phyloP scores from a whole-genome alignment of 306 rosid genomes.

The Senna tora region DNA sequence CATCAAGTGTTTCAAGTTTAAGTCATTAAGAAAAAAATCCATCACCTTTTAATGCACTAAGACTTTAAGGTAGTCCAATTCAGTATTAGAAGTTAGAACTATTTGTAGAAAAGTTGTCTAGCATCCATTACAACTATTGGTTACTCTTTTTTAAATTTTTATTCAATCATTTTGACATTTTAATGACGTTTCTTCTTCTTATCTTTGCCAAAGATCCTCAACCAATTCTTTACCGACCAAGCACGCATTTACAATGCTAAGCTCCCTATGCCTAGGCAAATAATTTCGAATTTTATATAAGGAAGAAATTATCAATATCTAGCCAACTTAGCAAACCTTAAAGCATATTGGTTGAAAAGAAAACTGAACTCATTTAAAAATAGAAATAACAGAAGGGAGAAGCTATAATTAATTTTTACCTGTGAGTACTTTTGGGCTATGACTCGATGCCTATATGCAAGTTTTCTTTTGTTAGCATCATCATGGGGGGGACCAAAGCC shows the following conservation, averaged over 20 bases:
- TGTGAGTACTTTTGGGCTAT: conserved; percentile 63
- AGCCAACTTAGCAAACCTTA: conserved; percentile 9
- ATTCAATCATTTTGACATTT: conserved; percentile 15
- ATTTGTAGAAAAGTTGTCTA: conserved; percentile 17
- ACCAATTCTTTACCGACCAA: conserved; percentile 23
- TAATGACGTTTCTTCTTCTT: neutral
- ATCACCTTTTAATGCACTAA: conserved; percentile 13
- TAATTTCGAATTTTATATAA: conserved; percentile 1
- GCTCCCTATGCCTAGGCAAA: conserved; percentile 14
- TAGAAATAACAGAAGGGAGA: conserved; percentile 5
- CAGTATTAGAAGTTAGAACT: neutral
- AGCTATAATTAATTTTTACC: conserved; percentile 49
- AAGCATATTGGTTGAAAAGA: neutral
- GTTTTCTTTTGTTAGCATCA: conserved; percentile 70
- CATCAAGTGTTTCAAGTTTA: conserved; percentile 12
- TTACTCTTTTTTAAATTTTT: conserved; percentile 19
- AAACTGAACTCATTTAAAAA: conserved; percentile 13
- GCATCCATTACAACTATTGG: conserved; percentile 1
- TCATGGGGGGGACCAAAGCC: conserved; percentile 61
- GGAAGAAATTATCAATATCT: neutral
- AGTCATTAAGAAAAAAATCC: neutral
- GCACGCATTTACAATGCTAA: conserved; percentile 26
- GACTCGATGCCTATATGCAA: conserved; percentile 85
- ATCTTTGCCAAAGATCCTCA: conserved; percentile 11
- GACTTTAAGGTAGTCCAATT: conserved; percentile 9